phyloP scores from a whole-genome alignment of 2,329 filamentous ascomycete species.

The Fusarium continuum region DNA sequence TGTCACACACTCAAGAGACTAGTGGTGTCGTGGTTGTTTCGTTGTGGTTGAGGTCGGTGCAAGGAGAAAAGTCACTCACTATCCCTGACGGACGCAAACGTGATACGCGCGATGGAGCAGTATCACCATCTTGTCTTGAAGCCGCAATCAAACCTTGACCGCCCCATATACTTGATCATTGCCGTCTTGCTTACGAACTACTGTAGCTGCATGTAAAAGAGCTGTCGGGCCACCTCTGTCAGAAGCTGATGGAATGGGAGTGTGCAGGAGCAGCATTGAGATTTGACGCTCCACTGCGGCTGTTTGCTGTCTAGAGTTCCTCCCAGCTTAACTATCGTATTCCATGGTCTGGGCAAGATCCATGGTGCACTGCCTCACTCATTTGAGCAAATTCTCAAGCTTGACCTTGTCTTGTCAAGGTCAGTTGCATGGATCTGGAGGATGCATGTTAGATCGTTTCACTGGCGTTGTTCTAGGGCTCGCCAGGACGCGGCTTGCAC shows the following conservation, averaged over 20 bases:
- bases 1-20: constrained; percentile 13
- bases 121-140: constrained; percentile 5
- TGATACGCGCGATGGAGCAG: constrained; percentile 6
- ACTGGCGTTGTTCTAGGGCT: constrained; percentile 13
- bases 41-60: not conserved
- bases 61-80: constrained; percentile 10
- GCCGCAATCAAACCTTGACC: constrained; percentile 10
- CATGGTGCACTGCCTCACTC: not conserved
- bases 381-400: not conserved
- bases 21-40: constrained; percentile 29
- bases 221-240: not conserved
- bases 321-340: not conserved
- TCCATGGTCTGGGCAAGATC: not conserved
- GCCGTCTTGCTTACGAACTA: not conserved
- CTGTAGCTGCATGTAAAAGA: not conserved
- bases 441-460: constrained; percentile 7
- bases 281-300: constrained; percentile 27
- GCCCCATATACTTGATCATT: not conserved
- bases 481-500: constrained; percentile 22
- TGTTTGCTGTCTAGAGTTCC: constrained; percentile 7
- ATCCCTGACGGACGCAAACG: constrained; percentile 11
- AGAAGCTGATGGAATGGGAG: constrained; percentile 1
- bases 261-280: not conserved
- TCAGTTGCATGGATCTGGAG: constrained; percentile 4
- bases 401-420: not conserved